These are phyloP conservation scores for Strobilomyces confusus DNA, from an alignment of 768 basidiomycete species.

Conservation along the genomic window DNA sequence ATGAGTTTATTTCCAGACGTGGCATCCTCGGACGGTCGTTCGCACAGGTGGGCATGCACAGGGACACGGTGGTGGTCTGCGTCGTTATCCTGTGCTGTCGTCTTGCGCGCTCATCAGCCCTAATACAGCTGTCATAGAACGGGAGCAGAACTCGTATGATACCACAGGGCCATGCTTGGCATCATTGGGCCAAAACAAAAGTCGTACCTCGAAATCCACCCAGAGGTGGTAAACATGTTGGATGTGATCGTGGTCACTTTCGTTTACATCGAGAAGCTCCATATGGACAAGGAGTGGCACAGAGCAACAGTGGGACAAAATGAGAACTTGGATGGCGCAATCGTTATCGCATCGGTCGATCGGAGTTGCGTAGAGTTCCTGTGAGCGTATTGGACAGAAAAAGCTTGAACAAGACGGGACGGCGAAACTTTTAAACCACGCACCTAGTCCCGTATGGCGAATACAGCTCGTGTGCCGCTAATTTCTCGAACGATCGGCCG, in stretches of 20 bases:
- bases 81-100: neutral
- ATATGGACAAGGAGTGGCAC: neutral
- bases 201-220: neutral
- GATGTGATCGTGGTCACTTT: neutral
- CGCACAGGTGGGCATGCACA: conserved; percentile 24
- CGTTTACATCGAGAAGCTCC: neutral
- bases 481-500: neutral
- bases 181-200: neutral
- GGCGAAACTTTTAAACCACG: neutral
- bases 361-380: neutral
- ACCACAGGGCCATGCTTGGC: neutral
- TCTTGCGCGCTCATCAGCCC: neutral
- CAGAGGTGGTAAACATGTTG: neutral
- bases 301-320: neutral
- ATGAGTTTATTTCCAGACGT: neutral
- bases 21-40: neutral
- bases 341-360: neutral
- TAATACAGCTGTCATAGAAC: neutral
- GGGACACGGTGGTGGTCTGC: neutral
- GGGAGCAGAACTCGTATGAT: neutral
- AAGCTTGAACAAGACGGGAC: neutral
- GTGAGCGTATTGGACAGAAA: neutral
- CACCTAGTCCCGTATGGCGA: neutral
- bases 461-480: neutral
- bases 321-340: neutral